Evolutionary conservation across 2,329 filamentous ascomycete genomes (phyloP).

Genomic region (Cadophora gregata): DNA sequence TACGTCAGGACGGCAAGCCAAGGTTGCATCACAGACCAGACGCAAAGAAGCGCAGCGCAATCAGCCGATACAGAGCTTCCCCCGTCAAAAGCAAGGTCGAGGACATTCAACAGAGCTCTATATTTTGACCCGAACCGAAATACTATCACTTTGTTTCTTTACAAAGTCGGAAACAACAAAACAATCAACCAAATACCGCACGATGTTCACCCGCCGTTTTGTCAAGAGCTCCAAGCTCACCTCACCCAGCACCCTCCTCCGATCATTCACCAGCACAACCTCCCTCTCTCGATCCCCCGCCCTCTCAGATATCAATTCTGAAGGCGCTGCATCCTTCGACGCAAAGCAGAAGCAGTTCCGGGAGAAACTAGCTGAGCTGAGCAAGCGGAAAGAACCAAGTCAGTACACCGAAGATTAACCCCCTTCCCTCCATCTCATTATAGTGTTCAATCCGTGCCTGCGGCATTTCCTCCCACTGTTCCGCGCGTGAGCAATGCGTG

Average conservation of each 20-base stretch:
- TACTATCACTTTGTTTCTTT: conserved; percentile 37
- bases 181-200: conserved; percentile 32
- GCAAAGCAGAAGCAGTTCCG: conserved; percentile 86
- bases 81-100: conserved; percentile 9
- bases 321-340: conserved; percentile 78
- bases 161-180: background rate
- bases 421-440: conserved; percentile 53
- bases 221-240: conserved; percentile 40
- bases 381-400: conserved; percentile 87
- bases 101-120: conserved; percentile 4
- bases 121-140: conserved; percentile 5
- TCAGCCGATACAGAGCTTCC: conserved; percentile 5
- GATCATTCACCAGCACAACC: conserved; percentile 62
- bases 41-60: background rate
- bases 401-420: conserved; percentile 54
- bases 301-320: conserved; percentile 81
- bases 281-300: conserved; percentile 68
- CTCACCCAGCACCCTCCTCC: conserved; percentile 49
- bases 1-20: conserved; percentile 6
- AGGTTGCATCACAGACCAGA: conserved; percentile 6
- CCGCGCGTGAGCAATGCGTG: conserved; percentile 53
- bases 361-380: conserved; percentile 76
- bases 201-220: conserved; percentile 42
- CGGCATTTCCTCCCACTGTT: conserved; percentile 49
- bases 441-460: conserved; percentile 31